Conservation (phyloP, 345 rosid species). For the Reutealis trisperma region DNA sequence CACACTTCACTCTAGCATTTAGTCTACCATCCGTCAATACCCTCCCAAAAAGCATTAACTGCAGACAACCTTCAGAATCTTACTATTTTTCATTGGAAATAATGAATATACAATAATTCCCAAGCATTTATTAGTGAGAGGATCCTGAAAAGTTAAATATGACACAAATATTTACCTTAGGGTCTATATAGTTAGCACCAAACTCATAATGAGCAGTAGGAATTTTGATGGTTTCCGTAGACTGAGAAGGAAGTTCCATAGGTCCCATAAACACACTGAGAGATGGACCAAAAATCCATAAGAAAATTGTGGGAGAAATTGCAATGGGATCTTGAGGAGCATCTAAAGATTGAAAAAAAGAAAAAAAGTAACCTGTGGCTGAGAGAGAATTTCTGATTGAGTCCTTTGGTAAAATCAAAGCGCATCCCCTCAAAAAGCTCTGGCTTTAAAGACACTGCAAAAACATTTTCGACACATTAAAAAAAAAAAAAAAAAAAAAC, state of each 20-base stretch:
- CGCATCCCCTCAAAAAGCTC: conserved; percentile 95
- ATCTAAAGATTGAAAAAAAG: neutral
- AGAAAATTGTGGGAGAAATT: conserved; percentile 6
- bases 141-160: neutral
- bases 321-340: neutral
- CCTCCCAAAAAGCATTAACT: conserved; percentile 95
- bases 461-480: neutral
- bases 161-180: conserved; percentile 45
- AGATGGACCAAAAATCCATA: conserved; percentile 12
- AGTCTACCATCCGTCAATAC: conserved; percentile 87
- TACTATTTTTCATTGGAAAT: neutral
- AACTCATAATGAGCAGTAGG: conserved; percentile 92
- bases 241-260: conserved; percentile 86
- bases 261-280: conserved; percentile 91
- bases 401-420: conserved; percentile 86
- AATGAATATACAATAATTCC: neutral
- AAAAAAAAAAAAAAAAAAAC: neutral
- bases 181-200: conserved; percentile 87
- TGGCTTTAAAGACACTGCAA: conserved; percentile 92
- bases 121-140: neutral
- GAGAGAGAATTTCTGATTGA: conserved; percentile 82
- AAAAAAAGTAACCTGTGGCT: conserved; percentile 69
- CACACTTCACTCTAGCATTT: conserved; percentile 85
- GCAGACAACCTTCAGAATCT: neutral
- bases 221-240: conserved; percentile 78